phyloP scores from a whole-genome alignment of 1,284 basidiomycete species.

The Ceratorhiza oryzae-sativae region DNA sequence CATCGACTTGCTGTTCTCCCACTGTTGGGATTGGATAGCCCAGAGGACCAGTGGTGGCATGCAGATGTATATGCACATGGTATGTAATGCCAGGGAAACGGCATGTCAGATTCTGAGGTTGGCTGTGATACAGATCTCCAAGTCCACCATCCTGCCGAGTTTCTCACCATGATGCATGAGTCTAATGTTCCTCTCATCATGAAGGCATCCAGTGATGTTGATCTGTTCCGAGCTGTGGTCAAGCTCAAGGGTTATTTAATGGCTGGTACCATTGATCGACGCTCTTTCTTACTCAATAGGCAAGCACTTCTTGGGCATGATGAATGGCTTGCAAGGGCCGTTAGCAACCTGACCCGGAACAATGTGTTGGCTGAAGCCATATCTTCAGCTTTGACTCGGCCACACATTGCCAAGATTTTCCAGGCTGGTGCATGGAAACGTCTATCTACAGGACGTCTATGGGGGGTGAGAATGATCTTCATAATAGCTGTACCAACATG shows the following conservation, averaged over 20 bases:
- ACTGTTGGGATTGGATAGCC: background rate
- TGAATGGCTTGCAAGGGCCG: background rate
- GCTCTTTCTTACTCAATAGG: background rate
- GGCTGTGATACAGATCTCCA: background rate
- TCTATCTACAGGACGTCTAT: background rate
- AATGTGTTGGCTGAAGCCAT: background rate
- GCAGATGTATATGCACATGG: background rate
- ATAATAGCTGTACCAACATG: no score
- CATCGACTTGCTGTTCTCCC: background rate
- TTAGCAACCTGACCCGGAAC: background rate
- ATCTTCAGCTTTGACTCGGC: background rate
- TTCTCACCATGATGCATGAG: constrained; percentile 22
- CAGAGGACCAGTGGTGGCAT: constrained; percentile 4
- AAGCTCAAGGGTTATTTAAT: background rate
- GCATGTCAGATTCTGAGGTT: no score
- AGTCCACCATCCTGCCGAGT: constrained; percentile 3
- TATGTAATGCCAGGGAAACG: no score
- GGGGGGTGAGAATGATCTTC: background rate
- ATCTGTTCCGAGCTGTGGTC: background rate
- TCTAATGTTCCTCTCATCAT: background rate
- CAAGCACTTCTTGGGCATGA: background rate
- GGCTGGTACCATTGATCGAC: background rate
- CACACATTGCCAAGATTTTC: background rate
- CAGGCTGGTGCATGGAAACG: background rate
- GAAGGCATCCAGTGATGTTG: background rate